phyloP scores from a whole-genome alignment of 371 early-diverging fungal genomes.

The Basidiobolus meristosporus region DNA sequence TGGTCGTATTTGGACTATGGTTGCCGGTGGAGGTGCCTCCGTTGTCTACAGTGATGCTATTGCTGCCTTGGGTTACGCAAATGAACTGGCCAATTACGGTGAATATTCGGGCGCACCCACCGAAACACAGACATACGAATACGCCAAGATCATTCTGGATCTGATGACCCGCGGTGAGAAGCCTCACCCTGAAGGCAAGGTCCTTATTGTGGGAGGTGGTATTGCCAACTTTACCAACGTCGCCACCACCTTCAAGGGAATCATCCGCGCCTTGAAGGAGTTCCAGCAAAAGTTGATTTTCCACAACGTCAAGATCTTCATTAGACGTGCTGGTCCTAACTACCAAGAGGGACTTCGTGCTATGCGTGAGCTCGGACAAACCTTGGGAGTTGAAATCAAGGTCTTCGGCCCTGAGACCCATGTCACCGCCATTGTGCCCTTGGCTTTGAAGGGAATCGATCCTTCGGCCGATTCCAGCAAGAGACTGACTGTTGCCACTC shows the following conservation, averaged over 20 bases:
- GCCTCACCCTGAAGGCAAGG: slow-evolving; percentile 73
- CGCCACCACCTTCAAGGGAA: slow-evolving; percentile 95
- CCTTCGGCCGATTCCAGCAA: too few relatives aligned
- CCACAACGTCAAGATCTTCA: slow-evolving; percentile 82
- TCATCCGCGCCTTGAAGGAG: slow-evolving; percentile 84
- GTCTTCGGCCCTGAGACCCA: slow-evolving; percentile 96
- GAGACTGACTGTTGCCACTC: background rate
- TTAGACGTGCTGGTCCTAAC: slow-evolving; percentile 96
- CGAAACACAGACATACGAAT: slow-evolving; percentile 94
- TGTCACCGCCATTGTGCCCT: slow-evolving; percentile 91
- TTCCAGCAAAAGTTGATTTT: slow-evolving; percentile 68
- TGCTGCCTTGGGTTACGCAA: slow-evolving; percentile 80
- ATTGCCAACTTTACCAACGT: slow-evolving; percentile 99
- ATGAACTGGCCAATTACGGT: slow-evolving; percentile 96
- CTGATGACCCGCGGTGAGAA: slow-evolving; percentile 79
- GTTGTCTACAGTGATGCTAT: slow-evolving; percentile 95
- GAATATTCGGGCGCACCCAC: slow-evolving; percentile 98
- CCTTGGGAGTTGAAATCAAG: slow-evolving; percentile 79
- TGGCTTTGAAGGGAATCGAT: slow-evolving; percentile 64
- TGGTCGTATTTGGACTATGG: slow-evolving; percentile 98
- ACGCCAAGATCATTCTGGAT: slow-evolving; percentile 92
- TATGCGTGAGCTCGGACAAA: slow-evolving; percentile 84
- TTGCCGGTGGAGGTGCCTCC: slow-evolving; percentile 97
- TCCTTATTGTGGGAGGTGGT: slow-evolving; percentile 94
- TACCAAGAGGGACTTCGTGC: slow-evolving; percentile 94